Evolutionary conservation across 164 flowering plant species (phyloP).

Genomic region (Buxus sempervirens): DNA sequence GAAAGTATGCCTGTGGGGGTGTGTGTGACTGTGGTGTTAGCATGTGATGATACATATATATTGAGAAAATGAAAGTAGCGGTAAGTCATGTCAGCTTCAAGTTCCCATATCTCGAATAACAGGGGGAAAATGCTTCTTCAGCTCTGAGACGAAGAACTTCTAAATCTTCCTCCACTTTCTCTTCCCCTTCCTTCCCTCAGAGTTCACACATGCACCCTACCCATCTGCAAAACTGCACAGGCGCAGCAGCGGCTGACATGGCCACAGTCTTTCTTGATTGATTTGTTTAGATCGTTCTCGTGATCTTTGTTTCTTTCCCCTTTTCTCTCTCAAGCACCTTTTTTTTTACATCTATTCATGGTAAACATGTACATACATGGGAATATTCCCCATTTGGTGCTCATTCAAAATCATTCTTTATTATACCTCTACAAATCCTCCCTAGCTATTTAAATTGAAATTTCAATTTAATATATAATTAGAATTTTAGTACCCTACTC

Average conservation of each 20-base stretch:
- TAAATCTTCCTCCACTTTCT: slow-evolving; percentile 19
- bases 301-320: slow-evolving; percentile 37
- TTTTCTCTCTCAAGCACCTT: slow-evolving; percentile 22
- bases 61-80: neutral
- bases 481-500: too few species aligned
- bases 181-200: slow-evolving; percentile 11
- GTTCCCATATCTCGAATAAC: slow-evolving; percentile 25
- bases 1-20: too few species aligned
- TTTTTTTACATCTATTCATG: slow-evolving; percentile 23
- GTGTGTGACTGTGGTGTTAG: too few species aligned
- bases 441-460: too few species aligned
- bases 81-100: slow-evolving; percentile 30
- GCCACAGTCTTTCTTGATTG: slow-evolving; percentile 28
- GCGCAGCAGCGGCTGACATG: slow-evolving; percentile 50
- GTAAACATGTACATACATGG: slow-evolving; percentile 26
- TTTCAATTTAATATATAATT: too few species aligned
- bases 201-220: slow-evolving; percentile 6
- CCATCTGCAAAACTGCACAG: slow-evolving; percentile 18
- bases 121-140: neutral
- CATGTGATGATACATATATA: too few species aligned
- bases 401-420: neutral
- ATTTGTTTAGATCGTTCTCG: slow-evolving; percentile 40
- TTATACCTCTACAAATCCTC: too few species aligned
- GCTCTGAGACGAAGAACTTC: slow-evolving; percentile 20
- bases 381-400: slow-evolving; percentile 10